Evolutionary conservation across 2,329 filamentous ascomycete genomes (phyloP).

Genomic region (Colletotrichum lini): DNA sequence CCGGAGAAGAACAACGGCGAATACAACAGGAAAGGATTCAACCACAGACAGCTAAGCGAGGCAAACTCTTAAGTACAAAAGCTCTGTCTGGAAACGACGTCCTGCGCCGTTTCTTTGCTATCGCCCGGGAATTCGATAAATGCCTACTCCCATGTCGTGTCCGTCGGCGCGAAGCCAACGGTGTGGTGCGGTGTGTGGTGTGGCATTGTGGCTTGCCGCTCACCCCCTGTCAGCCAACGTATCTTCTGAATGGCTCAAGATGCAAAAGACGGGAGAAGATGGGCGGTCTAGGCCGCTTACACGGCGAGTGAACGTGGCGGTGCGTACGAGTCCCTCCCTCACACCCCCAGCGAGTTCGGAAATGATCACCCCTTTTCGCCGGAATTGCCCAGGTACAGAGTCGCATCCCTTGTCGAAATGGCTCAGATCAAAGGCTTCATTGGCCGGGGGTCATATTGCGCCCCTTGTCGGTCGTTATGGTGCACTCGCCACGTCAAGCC

Average conservation of each 20-base stretch:
- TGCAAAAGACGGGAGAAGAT: not conserved
- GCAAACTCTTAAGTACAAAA: conserved; percentile 15
- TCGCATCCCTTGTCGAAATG: conserved; percentile 21
- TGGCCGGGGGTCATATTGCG: conserved; percentile 12
- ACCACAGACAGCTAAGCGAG: conserved; percentile 15
- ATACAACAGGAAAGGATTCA: not conserved
- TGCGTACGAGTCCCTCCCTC: conserved; percentile 30
- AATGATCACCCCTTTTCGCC: conserved; percentile 40
- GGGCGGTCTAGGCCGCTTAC: conserved; percentile 28
- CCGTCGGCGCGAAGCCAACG: not conserved
- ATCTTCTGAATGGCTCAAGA: conserved; percentile 18
- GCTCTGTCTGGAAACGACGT: conserved; percentile 8
- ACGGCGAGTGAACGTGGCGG: conserved; percentile 26
- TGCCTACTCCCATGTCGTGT: conserved; percentile 14
- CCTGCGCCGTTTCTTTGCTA: conserved; percentile 28
- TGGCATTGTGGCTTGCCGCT: conserved; percentile 23
- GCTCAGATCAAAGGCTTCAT: conserved; percentile 14
- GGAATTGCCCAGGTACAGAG: conserved; percentile 29
- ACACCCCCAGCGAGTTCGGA: conserved; percentile 20
- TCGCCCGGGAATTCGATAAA: conserved; percentile 30
- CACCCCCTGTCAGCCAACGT: not conserved
- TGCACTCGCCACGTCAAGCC: conserved; percentile 39
- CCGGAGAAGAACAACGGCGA: not conserved
- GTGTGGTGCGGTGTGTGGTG: not conserved
- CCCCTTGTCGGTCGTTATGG: conserved; percentile 8